A percentile compares a stretch with the other conserved stretches of the same genome.
Evolutionary conservation across 495 filamentous ascomycete genomes (phyloP).

Genomic region (Hyaloscypha variabilis): DNA sequence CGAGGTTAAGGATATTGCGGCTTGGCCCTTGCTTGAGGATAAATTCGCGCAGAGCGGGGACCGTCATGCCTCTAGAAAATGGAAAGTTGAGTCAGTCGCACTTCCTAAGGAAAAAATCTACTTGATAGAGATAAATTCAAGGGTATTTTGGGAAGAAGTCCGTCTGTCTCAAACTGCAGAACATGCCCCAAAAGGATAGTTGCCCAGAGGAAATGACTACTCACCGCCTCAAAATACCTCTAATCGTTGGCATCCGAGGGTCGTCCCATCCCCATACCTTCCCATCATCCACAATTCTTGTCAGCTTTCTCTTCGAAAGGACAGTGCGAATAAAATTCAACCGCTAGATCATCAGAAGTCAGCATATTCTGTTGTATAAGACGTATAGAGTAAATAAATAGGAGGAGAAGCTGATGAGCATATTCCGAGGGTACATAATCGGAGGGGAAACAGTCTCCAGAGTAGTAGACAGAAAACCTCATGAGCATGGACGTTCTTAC

Average conservation of each 20-base stretch:
- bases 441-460: background rate
- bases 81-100: too few relatives aligned
- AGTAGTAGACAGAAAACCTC: background rate
- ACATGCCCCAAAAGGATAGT: background rate
- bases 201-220: slow-evolving; percentile 62
- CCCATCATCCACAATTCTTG: slow-evolving; percentile 84
- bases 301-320: slow-evolving; percentile 90
- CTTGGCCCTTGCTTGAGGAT: too few relatives aligned
- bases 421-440: background rate
- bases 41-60: too few relatives aligned
- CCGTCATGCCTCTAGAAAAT: too few relatives aligned
- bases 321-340: slow-evolving; percentile 93
- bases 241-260: slow-evolving; percentile 77
- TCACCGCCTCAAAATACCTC: slow-evolving; percentile 73
- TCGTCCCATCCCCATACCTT: slow-evolving; percentile 83
- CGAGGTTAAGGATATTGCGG: too few relatives aligned
- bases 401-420: background rate
- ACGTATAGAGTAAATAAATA: slow-evolving; percentile 5
- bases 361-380: background rate
- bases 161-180: background rate
- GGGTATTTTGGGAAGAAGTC: background rate
- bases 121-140: too few relatives aligned
- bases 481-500: too few relatives aligned
- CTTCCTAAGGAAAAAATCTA: too few relatives aligned
- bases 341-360: slow-evolving; percentile 66